A percentile compares a stretch with the other conserved stretches of the same genome.
Evolutionary conservation across 768 basidiomycete species (phyloP).

Genomic region (Hirschioporus abietinus): DNA sequence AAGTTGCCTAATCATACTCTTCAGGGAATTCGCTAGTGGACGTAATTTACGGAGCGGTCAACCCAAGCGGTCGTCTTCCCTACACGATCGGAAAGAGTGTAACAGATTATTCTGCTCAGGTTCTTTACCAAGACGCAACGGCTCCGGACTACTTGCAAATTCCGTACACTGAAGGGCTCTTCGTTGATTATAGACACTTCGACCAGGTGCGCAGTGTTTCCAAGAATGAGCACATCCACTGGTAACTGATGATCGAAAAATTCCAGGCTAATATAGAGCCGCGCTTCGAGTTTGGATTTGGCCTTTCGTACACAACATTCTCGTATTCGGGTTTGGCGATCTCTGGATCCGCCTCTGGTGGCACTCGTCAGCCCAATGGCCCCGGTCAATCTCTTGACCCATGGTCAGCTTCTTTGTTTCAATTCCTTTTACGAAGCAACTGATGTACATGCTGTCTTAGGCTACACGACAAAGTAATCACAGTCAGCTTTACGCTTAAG

Average conservation of each 20-base stretch:
- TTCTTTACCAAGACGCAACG: constrained; percentile 22
- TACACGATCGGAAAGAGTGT: constrained; percentile 64
- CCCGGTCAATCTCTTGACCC: constrained; percentile 48
- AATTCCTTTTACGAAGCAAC: background rate
- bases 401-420: constrained; percentile 28
- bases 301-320: constrained; percentile 55
- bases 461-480: constrained; percentile 48
- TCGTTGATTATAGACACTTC: constrained; percentile 33
- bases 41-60: constrained; percentile 70
- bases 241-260: background rate
- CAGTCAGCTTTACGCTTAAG: constrained; percentile 43
- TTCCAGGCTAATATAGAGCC: constrained; percentile 33
- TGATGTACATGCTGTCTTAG: constrained; percentile 22
- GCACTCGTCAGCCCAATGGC: constrained; percentile 35
- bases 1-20: background rate
- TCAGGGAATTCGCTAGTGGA: constrained; percentile 59
- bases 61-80: constrained; percentile 68
- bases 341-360: constrained; percentile 35
- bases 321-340: constrained; percentile 41
- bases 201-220: constrained; percentile 17
- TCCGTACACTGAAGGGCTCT: constrained; percentile 54
- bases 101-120: constrained; percentile 45
- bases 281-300: constrained; percentile 49
- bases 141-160: constrained; percentile 36
- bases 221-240: background rate